phyloP scores from a whole-genome alignment of 441 rosid species.

The Aquilaria agallochum region DNA sequence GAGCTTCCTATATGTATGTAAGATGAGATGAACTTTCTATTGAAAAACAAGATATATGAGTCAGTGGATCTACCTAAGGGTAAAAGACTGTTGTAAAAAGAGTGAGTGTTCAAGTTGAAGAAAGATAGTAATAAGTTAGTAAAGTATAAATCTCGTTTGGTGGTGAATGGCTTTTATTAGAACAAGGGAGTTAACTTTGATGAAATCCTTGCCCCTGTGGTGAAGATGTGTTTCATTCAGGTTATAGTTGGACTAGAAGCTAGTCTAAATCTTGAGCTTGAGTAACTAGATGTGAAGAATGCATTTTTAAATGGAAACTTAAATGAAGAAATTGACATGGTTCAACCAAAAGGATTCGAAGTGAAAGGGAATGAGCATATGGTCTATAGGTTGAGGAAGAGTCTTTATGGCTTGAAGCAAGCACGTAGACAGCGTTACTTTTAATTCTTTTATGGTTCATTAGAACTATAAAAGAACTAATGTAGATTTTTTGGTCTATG shows the following conservation, averaged over 20 bases:
- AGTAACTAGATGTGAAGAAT: slow-evolving; percentile 1
- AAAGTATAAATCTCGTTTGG: no score
- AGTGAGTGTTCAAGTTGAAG: no score
- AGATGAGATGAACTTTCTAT: no score
- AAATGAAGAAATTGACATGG: neutral
- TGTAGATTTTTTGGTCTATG: neutral
- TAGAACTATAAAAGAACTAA: neutral
- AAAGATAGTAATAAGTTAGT: no score
- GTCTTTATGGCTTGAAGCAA: neutral
- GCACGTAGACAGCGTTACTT: neutral
- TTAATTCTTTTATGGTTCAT: neutral
- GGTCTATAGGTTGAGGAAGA: neutral
- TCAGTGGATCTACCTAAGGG: no score
- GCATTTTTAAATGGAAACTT: neutral
- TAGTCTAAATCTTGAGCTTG: slow-evolving; percentile 1
- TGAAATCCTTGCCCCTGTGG: no score
- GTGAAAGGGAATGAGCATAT: neutral
- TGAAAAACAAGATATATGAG: no score
- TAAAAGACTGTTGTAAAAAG: no score
- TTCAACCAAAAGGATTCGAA: neutral
- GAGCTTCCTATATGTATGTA: no score
- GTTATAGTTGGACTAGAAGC: neutral
- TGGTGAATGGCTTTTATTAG: no score
- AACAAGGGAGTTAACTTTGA: no score
- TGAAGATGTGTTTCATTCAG: no score